Evolutionary conservation across 1,284 basidiomycete species (phyloP), one percentile per base, ranked within the genome.

Genomic region (Trichosporon sp.): DNA sequence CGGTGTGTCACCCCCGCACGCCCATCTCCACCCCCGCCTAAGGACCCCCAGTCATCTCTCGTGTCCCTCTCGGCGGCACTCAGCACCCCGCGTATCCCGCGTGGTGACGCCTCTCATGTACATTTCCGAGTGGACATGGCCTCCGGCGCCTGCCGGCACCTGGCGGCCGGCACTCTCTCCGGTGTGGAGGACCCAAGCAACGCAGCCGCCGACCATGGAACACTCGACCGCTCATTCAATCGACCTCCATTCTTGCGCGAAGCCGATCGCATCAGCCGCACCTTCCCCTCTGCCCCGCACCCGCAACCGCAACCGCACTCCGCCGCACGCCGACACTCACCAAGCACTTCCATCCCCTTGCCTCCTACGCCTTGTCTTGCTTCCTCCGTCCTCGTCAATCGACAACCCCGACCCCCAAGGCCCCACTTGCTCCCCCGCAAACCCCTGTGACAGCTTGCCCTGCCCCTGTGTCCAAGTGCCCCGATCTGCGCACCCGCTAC

Each of bases 401-500:
- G 26, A 26, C 26, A 26, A 26, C 26, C 26, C 43, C 37, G 32
- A 32, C 37, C 59, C 59, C 59, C 59, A 63, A 32, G 59, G 32
- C 59, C 59, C 59, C 59, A 32, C 59, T 37, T 37, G 32, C 7
- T 31, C 54, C 43, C 59, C 59, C 59, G 59, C 59, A 63, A 35
- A 37, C 32, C 59, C 59, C 59, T 63, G 59, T 63, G 59, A 63
- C 59, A 8, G 26, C 38, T 40, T 40, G 38, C 3, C 59, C 31
- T 63, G 31, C 59, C 59, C 59, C 59, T 63, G 59, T 63, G 59
- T 32, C 59, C 26, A 59, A 59, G 26, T 14, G 21, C 31, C 59
- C 59, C 31, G 56, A 31, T 37, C 59, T n/a, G 31, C 31, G 21
- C 14, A 14, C 59, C 19, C 59, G 32, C 43, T 63, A 35, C 59